A percentile compares a stretch with the other conserved stretches of the same genome.
Conservation (phyloP, 129 eudicot species). For the Escallonia rubra region DNA sequence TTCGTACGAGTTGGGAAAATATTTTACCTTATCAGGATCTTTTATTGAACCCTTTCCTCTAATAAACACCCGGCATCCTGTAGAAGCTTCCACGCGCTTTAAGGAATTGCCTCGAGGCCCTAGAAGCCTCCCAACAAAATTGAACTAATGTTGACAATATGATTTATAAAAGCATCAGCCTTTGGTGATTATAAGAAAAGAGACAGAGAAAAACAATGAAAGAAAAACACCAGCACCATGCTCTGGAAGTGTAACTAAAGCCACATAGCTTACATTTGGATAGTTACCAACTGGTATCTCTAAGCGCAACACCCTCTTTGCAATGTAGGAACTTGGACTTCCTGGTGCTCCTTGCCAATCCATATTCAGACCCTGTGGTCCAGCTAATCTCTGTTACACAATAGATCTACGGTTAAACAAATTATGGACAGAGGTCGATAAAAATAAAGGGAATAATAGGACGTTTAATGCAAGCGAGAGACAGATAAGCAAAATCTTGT, state of each 20-base stretch:
- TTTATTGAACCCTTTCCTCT: slow-evolving; percentile 91
- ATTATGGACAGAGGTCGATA: neutral
- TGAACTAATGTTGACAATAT: slow-evolving; percentile 43
- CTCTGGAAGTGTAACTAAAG: neutral
- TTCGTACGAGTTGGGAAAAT: neutral
- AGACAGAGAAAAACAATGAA: no score
- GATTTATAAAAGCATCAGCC: neutral
- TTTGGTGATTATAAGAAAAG: no score
- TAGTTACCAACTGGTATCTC: slow-evolving; percentile 80
- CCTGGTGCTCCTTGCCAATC: slow-evolving; percentile 82
- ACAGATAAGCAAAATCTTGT: neutral
- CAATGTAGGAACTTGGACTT: slow-evolving; percentile 64
- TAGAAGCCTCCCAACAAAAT: slow-evolving; percentile 79
- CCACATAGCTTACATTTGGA: slow-evolving; percentile 64
- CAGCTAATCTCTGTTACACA: slow-evolving; percentile 52
- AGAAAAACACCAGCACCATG: no score
- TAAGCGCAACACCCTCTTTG: slow-evolving; percentile 71
- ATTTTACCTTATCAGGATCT: slow-evolving; percentile 72
- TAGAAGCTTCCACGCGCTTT: slow-evolving; percentile 89
- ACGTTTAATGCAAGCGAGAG: neutral
- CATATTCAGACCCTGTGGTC: slow-evolving; percentile 55
- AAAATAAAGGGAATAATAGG: no score
- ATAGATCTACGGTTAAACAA: neutral
- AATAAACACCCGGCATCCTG: slow-evolving; percentile 87
- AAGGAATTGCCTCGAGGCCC: slow-evolving; percentile 95